Percentiles rank a stretch among this genome's conserved stretches.
These are phyloP conservation scores for Diaporthe citriasiana DNA, from an alignment of 2,329 filamentous ascomycete species.

Conservation along the genomic window DNA sequence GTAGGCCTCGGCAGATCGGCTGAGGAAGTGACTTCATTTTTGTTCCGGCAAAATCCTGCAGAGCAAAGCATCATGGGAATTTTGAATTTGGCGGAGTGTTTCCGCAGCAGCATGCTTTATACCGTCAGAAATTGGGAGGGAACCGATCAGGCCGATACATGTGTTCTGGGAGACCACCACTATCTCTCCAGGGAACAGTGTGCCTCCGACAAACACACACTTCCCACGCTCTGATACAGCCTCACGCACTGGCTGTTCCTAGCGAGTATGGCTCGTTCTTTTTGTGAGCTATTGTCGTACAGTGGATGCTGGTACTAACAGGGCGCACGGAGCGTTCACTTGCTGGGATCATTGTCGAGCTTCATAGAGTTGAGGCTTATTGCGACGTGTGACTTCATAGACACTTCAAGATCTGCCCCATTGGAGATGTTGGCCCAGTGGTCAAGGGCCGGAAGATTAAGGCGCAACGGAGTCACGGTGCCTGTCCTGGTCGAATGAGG, in stretches of 20 bases:
- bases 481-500: background rate
- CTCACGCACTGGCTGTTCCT: background rate
- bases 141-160: background rate
- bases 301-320: background rate
- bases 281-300: background rate
- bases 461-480: constrained; percentile 11
- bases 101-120: background rate
- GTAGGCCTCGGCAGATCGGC: constrained; percentile 41
- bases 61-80: background rate
- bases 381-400: background rate
- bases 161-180: background rate
- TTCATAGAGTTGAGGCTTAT: background rate
- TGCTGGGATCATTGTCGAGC: background rate
- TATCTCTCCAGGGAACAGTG: too few species aligned
- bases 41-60: background rate
- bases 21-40: background rate
- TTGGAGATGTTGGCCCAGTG: background rate
- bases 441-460: background rate
- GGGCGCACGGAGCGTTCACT: too few species aligned
- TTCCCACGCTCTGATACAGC: background rate
- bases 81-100: background rate
- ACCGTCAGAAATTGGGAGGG: background rate
- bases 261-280: background rate
- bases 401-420: background rate
- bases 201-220: background rate